Evolutionary conservation across 345 rosid species (phyloP), one percentile per base, ranked within the genome.

Genomic region (Combretum micranthum): DNA sequence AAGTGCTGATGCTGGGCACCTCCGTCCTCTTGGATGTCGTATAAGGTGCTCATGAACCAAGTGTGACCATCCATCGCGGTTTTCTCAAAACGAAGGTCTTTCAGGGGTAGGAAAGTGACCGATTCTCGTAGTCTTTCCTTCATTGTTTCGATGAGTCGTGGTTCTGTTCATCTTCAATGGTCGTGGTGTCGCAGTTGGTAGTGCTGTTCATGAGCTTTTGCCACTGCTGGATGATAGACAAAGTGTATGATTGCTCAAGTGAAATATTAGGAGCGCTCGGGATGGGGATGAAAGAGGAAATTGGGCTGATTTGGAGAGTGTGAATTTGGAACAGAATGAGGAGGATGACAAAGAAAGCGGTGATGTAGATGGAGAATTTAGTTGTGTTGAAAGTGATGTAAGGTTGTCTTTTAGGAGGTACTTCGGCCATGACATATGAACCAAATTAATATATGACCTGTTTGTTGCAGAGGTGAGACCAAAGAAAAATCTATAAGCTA

Each of bases 31-130:
- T 26, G 47, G n/a, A 66, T 70, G 59, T 70, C 73, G 17, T 61
- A 57, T 37, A 68, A 42, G 18, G 66, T 64, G 76, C 76, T 80
- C 77, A 80, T 71, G 65, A 79, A 80, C 81, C 81, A 73, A 2
- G 81, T 76, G 62, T 73, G 65, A 37, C 72, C 79, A 37, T 42
- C 69, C 66, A 52, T 67, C 25, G 79, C 62, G 14, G 62, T 69
- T 25, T 74, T 56, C 2, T 64, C 63, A 10, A 65, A 66, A 15
- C 78, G 62, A 15, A 63, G 54, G 53, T 75, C 78, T 60, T 75
- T 72, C 22, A 75, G 70, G 9, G 84, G 84, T 3, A 80, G 66
- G 68, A 71, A 76, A 3, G 77, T 71, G 55, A 76, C 71, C 0
- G 81, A 66, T 54, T 69, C 77, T 44, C 62, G 64, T 23, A 76